Percentiles rank a stretch among this genome's conserved stretches.
These are phyloP conservation scores for Cercophora samala DNA, from an alignment of 495 filamentous ascomycete species.

Conservation along the genomic window DNA sequence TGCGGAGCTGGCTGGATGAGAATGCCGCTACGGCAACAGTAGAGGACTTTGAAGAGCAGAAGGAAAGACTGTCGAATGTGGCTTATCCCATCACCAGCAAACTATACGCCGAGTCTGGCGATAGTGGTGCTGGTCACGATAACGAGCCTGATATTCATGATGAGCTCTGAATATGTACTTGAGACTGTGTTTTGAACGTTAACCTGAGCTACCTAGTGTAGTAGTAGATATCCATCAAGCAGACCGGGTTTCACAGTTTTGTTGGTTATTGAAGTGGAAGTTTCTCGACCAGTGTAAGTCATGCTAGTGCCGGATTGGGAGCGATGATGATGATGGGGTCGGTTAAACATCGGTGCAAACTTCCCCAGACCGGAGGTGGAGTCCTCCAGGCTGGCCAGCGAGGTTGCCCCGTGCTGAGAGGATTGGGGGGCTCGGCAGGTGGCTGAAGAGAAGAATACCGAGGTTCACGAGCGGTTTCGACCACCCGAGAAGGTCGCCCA, in stretches of 20 bases:
- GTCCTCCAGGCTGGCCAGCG: background rate
- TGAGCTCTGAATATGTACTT: conserved; percentile 11
- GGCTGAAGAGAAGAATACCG: conserved; percentile 17
- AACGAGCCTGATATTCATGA: conserved; percentile 9
- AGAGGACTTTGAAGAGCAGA: conserved; percentile 95
- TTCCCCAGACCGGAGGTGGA: background rate
- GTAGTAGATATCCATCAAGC: background rate
- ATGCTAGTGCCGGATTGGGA: background rate
- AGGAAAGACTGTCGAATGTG: conserved; percentile 85
- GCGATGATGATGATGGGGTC: background rate
- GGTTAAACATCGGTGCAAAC: conserved; percentile 6
- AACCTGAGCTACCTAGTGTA: background rate
- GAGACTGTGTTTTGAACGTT: background rate
- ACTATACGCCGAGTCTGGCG: conserved; percentile 58
- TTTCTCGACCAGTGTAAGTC: background rate
- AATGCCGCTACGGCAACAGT: conserved; percentile 74
- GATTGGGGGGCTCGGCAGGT: conserved; percentile 18
- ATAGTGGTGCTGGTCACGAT: background rate
- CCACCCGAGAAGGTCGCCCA: conserved; percentile 6
- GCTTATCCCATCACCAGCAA: conserved; percentile 95
- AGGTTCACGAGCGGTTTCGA: conserved; percentile 24
- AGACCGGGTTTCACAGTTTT: background rate
- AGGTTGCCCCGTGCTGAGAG: conserved; percentile 6
- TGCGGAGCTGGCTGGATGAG: conserved; percentile 87
- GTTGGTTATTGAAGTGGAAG: background rate